Evolutionary conservation across 2,329 filamentous ascomycete species (phyloP).

Genomic region (Hypoxylon rubiginosum): DNA sequence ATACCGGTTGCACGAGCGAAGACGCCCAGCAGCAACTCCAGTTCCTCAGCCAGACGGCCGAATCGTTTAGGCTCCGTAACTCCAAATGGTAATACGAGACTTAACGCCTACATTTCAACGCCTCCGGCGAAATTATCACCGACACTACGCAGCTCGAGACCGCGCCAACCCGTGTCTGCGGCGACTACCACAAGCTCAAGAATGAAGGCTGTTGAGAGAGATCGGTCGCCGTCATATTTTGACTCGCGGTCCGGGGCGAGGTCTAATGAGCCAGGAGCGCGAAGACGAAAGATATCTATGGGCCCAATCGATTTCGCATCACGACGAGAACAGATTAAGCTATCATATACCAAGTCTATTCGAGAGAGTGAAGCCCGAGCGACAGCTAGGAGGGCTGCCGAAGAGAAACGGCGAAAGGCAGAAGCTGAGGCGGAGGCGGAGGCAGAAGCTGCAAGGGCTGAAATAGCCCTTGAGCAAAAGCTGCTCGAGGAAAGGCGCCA

Average conservation of each 20-base stretch:
- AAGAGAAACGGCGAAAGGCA: conserved; percentile 66
- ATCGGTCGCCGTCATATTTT: conserved; percentile 58
- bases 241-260: conserved; percentile 53
- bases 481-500: conserved; percentile 35
- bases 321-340: conserved; percentile 83
- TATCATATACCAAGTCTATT: conserved; percentile 88
- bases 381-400: conserved; percentile 63
- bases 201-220: conserved; percentile 72
- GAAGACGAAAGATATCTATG: conserved; percentile 70
- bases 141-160: conserved; percentile 82
- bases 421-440: conserved; percentile 60
- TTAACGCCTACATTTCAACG: conserved; percentile 81
- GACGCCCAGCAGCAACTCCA: conserved; percentile 57
- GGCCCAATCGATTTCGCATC: conserved; percentile 88
- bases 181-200: conserved; percentile 80
- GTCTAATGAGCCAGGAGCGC: conserved; percentile 56
- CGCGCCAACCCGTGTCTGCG: conserved; percentile 81
- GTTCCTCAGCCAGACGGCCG: conserved; percentile 56
- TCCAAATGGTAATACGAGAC: conserved; percentile 67
- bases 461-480: conserved; percentile 27
- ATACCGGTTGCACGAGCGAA: conserved; percentile 55
- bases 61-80: conserved; percentile 58
- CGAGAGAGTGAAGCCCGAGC: conserved; percentile 77
- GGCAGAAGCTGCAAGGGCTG: conserved; percentile 55
- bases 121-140: conserved; percentile 81